These are phyloP conservation scores for Neurospora terricola DNA, from an alignment of 495 filamentous ascomycete species.

Conservation along the genomic window DNA sequence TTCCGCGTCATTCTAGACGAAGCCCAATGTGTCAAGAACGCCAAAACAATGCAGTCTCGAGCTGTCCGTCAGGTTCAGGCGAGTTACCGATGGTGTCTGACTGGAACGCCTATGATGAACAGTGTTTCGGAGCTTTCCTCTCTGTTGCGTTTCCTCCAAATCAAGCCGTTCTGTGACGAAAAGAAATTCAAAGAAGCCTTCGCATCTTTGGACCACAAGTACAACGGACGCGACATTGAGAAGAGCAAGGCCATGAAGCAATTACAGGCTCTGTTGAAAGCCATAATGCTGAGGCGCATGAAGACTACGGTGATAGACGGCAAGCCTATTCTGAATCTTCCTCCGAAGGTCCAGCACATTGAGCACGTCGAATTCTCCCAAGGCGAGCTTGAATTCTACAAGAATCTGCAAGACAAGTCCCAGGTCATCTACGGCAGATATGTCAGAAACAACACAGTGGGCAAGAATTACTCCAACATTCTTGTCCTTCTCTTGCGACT, in stretches of 20 bases:
- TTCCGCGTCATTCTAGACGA: slow-evolving; percentile 87
- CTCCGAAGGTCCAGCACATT: slow-evolving; percentile 55
- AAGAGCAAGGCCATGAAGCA: slow-evolving; percentile 51
- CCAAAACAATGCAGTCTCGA: slow-evolving; percentile 51
- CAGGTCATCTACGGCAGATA: slow-evolving; percentile 70
- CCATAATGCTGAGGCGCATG: slow-evolving; percentile 74
- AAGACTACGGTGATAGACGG: slow-evolving; percentile 82
- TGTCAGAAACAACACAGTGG: slow-evolving; percentile 58
- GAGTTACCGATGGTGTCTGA: slow-evolving; percentile 72
- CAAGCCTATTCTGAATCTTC: slow-evolving; percentile 67
- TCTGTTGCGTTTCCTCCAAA: slow-evolving; percentile 70
- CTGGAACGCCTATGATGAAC: slow-evolving; percentile 95
- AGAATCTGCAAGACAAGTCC: slow-evolving; percentile 55
- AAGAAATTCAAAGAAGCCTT: slow-evolving; percentile 42
- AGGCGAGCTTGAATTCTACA: slow-evolving; percentile 65
- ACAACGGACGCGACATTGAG: slow-evolving; percentile 16
- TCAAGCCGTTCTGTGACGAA: slow-evolving; percentile 66
- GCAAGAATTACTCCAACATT: slow-evolving; percentile 73
- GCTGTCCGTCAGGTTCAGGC: slow-evolving; percentile 54
- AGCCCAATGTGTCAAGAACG: slow-evolving; percentile 91
- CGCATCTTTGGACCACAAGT: slow-evolving; percentile 20
- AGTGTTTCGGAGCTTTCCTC: slow-evolving; percentile 72
- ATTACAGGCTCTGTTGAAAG: slow-evolving; percentile 72
- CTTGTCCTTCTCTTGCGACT: slow-evolving; percentile 79
- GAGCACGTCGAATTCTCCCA: slow-evolving; percentile 62